Percentiles rank a stretch among this genome's conserved stretches.
Evolutionary conservation across 352 stramenopile genomes (phyloP).

Genomic region (Phytophthora vignae): DNA sequence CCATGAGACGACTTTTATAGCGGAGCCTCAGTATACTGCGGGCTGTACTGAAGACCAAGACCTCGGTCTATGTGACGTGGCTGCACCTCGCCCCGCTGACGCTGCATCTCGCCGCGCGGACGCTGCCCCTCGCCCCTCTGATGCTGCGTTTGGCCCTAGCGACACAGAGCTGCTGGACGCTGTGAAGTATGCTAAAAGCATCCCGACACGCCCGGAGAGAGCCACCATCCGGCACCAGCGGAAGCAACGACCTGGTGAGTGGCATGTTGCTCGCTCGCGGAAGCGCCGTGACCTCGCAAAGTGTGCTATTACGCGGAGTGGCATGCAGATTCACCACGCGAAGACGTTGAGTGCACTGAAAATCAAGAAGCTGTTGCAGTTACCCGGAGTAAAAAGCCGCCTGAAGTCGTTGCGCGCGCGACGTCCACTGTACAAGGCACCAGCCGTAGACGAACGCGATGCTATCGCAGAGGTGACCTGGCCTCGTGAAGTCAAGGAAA

Average conservation of each 20-base stretch:
- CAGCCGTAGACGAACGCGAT: background rate
- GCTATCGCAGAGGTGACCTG: background rate
- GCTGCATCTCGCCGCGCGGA: too few relatives aligned
- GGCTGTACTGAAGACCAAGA: too few relatives aligned
- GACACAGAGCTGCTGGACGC: too few relatives aligned
- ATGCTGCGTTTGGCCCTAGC: too few relatives aligned
- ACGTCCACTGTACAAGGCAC: too few relatives aligned
- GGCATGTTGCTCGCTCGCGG: slow-evolving; percentile 1
- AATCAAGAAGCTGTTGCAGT: background rate
- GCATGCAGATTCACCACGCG: background rate
- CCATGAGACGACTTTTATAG: too few relatives aligned
- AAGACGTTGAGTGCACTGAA: background rate
- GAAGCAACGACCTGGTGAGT: background rate
- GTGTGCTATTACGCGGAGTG: slow-evolving; percentile 2
- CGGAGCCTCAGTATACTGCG: too few relatives aligned
- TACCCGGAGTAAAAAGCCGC: background rate
- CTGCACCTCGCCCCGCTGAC: too few relatives aligned
- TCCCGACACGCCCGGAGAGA: background rate
- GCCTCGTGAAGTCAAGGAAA: background rate
- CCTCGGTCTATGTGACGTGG: too few relatives aligned
- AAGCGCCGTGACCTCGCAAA: slow-evolving; percentile 8
- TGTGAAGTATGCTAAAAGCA: too few relatives aligned
- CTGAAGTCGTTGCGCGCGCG: background rate
- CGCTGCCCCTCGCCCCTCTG: too few relatives aligned
- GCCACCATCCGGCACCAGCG: slow-evolving; percentile 6